Evolutionary conservation across 164 flowering plant species (phyloP).

Genomic region (Magnolia officinalis): DNA sequence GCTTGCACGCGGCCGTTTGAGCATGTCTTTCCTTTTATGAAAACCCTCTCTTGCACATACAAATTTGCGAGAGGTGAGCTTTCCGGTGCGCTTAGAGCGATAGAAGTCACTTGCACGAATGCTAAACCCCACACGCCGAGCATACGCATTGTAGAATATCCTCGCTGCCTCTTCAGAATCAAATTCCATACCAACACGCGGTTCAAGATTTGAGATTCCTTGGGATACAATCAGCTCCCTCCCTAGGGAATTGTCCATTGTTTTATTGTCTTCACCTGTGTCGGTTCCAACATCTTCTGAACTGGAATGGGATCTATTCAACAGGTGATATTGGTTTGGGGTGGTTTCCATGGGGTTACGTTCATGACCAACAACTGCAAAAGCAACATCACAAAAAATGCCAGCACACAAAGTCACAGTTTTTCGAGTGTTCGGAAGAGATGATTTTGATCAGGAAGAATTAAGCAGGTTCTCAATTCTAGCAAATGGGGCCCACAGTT

Average conservation of each 20-base stretch:
- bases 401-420: no score
- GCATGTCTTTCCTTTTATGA: neutral
- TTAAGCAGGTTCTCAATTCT: no score
- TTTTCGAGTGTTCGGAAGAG: no score
- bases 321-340: neutral
- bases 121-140: conserved; percentile 12
- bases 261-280: neutral
- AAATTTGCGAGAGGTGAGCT: neutral
- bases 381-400: neutral
- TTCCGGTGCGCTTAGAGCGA: conserved; percentile 7
- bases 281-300: neutral
- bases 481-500: no score
- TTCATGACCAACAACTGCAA: neutral
- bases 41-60: conserved; percentile 16
- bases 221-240: conserved; percentile 21
- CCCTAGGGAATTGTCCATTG: conserved; percentile 19
- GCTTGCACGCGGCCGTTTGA: neutral
- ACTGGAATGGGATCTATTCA: no score
- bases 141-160: conserved; percentile 14
- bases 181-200: conserved; percentile 18
- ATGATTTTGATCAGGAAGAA: no score
- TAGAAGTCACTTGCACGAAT: neutral
- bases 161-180: conserved; percentile 12
- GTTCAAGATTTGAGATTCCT: conserved; percentile 20
- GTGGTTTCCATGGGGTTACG: neutral